Base-by-base conservation (phyloP, 164 flowering plant genomes). In the Echeveria elegans region DNA sequence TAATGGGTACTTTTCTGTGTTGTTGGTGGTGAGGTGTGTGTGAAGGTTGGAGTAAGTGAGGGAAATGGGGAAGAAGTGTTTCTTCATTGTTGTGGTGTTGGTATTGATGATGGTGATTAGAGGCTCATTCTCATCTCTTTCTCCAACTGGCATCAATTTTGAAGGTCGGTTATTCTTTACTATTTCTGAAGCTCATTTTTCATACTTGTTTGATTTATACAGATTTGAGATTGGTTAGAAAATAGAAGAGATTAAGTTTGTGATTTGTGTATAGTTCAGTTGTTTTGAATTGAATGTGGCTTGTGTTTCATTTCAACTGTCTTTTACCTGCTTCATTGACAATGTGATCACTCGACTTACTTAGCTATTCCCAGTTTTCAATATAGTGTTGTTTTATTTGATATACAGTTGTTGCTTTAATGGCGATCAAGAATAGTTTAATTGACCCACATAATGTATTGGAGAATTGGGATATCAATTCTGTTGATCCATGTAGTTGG, bases 401-500 rank as follows among this genome's bases (percentile, higher is more conserved):
- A 19, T 5, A 28, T 78, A 72, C 90, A 95, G 97, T 92, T 73
- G 94, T 85, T 24, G 97, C 99, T 68, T 72, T 95, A 74, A 72
- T 88, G 79, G 86, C 83, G n/a, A 88, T 92, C n/a, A 95, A 95
- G 72, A 72, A 24, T 53, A 81, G 67, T 67, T 78, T 95, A 31
- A 66, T 66, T 60, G 99, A 95, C 72, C 97, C 96, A 36, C 75
- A 86, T 65, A 87, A 87, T 82, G 97, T 85, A 61, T 68, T 95
- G 87, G 97, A 88, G 78, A 82, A 79, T 59, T 95, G 99, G 99
- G 97, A 95, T 73, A 78, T 76, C 29, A 87, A 78, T 73, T 88
- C 99, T n/a, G 97, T 95, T 1, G 99, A 95, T 83, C 99, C 99
- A 70, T 95, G 97, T 80, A 81, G 96, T 73, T 95, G 99, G 99